Conservation (phyloP, 177 flowering plant species). For the Vitis hybrid region DNA sequence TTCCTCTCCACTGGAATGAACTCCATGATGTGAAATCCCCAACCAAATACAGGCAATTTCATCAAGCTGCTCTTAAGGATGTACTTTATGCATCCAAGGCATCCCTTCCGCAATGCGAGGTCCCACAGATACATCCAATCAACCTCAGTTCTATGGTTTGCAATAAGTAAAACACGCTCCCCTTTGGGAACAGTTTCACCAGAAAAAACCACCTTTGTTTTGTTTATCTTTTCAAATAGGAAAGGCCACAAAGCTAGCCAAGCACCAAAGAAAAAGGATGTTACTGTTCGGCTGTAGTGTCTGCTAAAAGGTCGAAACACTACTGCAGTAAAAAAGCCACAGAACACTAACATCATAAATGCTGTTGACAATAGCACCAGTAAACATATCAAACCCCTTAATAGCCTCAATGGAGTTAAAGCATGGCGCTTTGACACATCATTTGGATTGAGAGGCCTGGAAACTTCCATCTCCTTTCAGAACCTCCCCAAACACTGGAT, state of each 20-base stretch:
- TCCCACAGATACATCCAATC: slow-evolving; percentile 99
- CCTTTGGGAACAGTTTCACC: slow-evolving; percentile 69
- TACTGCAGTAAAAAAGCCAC: slow-evolving; percentile 43
- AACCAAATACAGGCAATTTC: slow-evolving; percentile 90
- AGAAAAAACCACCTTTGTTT: slow-evolving; percentile 73
- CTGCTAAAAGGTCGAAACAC: slow-evolving; percentile 62
- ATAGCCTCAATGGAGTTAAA: slow-evolving; percentile 51
- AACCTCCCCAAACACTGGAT: background rate
- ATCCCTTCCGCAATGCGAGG: slow-evolving; percentile 79
- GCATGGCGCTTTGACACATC: slow-evolving; percentile 33
- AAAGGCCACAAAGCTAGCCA: slow-evolving; percentile 97
- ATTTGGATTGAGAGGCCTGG: slow-evolving; percentile 20
- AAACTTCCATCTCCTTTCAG: slow-evolving; percentile 38
- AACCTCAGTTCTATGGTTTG: slow-evolving; percentile 96
- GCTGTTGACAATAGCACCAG: slow-evolving; percentile 67
- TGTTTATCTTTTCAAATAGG: slow-evolving; percentile 89
- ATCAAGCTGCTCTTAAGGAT: slow-evolving; percentile 92
- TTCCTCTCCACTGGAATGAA: slow-evolving; percentile 87
- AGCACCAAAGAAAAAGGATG: slow-evolving; percentile 65
- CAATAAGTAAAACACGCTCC: slow-evolving; percentile 77
- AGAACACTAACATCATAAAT: slow-evolving; percentile 63
- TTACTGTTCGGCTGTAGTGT: slow-evolving; percentile 65
- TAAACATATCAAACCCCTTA: slow-evolving; percentile 82
- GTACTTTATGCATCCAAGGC: slow-evolving; percentile 75
- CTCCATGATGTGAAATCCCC: slow-evolving; percentile 87